Evolutionary conservation across 1,139 yeast species (phyloP), one percentile per base, ranked within the genome.

Genomic region (Taphrina wiesneri): DNA sequence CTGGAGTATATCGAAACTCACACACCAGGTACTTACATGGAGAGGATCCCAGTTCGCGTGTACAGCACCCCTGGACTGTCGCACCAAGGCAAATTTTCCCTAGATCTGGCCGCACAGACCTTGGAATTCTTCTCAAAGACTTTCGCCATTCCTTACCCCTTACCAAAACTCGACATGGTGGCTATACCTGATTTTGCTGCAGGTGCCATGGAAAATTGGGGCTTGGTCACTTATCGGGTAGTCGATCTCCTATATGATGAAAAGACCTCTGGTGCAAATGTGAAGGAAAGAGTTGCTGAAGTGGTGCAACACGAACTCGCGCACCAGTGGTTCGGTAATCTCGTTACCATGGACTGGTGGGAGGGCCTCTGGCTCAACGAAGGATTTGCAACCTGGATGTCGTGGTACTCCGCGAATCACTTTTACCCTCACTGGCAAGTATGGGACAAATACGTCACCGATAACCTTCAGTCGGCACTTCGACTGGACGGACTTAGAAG

Each of bases 261-360:
- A 69, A 80, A 82, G 69, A 83, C 85, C 67, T 84, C 90, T 60
- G 86, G 87, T 69, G 84, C 87, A 63, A 80, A 83, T 56, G 86
- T 88, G 73, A 85, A 86, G 77, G 86, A 85, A 74, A 85, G 90
- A 72, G 96, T 90, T 13, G 89, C 93, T 21, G 92, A 90, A 75
- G 96, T 90, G 49, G 90, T 90, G 57, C 90, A 87, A 75, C 96
- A 90, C 78, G 96, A 90, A 78, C 81, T 90, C 74, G 96, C 96
- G 28, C 96, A 90, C 76, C 96, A 90, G 78, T 90, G 96, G 96
- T 90, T 90, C 76, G 96, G 96, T 71, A 87, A 90, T 77, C 80
- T 90, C 73, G 96, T 89, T 68, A 90, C 96, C 69, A 90, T 90
- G 96, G 89, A 88, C 73, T 90, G 93, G 90, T 90, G 96, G 96